Conservation (phyloP, 176 grass and related monocot species). For the Triticum urartu region DNA sequence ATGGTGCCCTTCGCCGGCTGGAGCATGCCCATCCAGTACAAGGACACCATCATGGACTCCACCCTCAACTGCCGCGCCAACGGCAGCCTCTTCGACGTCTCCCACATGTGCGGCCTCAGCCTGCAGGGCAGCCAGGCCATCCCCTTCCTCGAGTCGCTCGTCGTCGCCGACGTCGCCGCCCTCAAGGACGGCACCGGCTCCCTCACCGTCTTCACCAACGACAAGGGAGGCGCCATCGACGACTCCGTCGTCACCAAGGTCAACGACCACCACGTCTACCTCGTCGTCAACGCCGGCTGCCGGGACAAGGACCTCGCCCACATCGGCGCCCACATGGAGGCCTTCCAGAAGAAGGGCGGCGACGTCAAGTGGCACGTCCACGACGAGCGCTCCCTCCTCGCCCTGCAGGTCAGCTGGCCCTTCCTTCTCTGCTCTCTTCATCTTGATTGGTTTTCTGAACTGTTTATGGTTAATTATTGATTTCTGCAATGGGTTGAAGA, state of each 20-base stretch:
- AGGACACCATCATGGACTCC: slow-evolving; percentile 98
- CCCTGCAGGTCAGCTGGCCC: slow-evolving; percentile 55
- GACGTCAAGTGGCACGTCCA: slow-evolving; percentile 89
- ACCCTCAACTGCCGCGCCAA: slow-evolving; percentile 87
- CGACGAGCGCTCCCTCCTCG: slow-evolving; percentile 88
- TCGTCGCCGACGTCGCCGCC: slow-evolving; percentile 74
- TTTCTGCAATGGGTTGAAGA: background rate
- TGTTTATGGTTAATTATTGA: background rate
- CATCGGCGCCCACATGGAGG: slow-evolving; percentile 84
- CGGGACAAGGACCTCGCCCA: slow-evolving; percentile 92
- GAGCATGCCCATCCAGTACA: slow-evolving; percentile 99
- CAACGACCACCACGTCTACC: slow-evolving; percentile 76
- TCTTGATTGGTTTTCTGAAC: background rate
- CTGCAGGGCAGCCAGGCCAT: slow-evolving; percentile 52
- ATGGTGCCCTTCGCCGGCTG: slow-evolving; percentile 98
- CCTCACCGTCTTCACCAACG: slow-evolving; percentile 90
- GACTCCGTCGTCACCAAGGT: slow-evolving; percentile 84
- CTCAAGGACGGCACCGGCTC: slow-evolving; percentile 70
- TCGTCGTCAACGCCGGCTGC: slow-evolving; percentile 96
- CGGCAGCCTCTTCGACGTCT: slow-evolving; percentile 90
- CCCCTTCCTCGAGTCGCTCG: slow-evolving; percentile 85
- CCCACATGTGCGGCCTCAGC: slow-evolving; percentile 97
- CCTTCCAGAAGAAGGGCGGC: slow-evolving; percentile 73
- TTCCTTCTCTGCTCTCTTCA: background rate
- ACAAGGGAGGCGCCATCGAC: slow-evolving; percentile 81